phyloP scores from a whole-genome alignment of 257 asterid species.

The Solanum rostratum region DNA sequence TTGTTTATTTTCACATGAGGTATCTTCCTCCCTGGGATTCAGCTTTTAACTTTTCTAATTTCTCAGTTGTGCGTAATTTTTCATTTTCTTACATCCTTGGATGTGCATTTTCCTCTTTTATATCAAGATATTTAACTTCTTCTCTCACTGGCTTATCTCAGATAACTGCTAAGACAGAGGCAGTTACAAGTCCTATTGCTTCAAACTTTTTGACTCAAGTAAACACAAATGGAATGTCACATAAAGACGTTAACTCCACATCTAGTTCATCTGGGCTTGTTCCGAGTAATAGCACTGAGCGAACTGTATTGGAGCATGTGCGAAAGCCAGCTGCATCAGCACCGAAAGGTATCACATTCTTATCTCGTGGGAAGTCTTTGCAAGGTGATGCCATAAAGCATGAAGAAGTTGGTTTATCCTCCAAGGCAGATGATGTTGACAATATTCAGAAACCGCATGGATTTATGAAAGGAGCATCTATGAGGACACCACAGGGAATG shows the following conservation, averaged over 20 bases:
- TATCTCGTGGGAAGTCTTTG: slow-evolving; percentile 17
- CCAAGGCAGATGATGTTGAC: slow-evolving; percentile 10
- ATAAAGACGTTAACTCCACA: slow-evolving; percentile 19
- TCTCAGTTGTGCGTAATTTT: neutral
- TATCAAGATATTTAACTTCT: neutral
- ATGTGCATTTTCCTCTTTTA: neutral
- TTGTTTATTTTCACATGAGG: slow-evolving; percentile 88
- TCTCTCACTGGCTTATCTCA: slow-evolving; percentile 15
- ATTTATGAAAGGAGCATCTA: slow-evolving; percentile 14
- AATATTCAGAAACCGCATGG: slow-evolving; percentile 18
- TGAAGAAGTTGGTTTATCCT: slow-evolving; percentile 22
- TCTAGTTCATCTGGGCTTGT: slow-evolving; percentile 10
- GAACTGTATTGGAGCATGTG: slow-evolving; percentile 10
- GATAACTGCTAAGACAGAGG: slow-evolving; percentile 29
- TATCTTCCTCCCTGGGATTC: slow-evolving; percentile 14
- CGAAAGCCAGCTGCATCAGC: slow-evolving; percentile 22
- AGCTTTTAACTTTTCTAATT: neutral
- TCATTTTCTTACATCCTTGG: neutral
- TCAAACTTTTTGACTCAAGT: slow-evolving; percentile 20
- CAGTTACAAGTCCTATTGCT: slow-evolving; percentile 11
- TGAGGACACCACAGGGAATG: slow-evolving; percentile 50
- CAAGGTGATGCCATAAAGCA: slow-evolving; percentile 20
- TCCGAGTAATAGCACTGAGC: slow-evolving; percentile 23
- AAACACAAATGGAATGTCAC: slow-evolving; percentile 9
- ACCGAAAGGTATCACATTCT: slow-evolving; percentile 61